A percentile compares a stretch with the other conserved stretches of the same genome.
Evolutionary conservation across 352 stramenopile genomes (phyloP).

Genomic region (Globisporangium perplexum): DNA sequence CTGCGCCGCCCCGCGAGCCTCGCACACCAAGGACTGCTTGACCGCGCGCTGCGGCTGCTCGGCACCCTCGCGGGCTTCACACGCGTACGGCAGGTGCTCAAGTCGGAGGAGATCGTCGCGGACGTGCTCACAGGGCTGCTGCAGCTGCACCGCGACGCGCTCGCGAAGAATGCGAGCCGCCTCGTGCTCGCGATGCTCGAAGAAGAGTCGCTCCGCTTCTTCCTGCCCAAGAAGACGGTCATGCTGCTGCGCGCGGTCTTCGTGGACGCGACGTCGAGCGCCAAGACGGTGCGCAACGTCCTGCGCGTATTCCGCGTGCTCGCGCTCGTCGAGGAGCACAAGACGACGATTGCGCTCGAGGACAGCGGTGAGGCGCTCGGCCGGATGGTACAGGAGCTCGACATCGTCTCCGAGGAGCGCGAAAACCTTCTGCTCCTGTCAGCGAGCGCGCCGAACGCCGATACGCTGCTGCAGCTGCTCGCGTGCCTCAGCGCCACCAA

Average conservation of each 20-base stretch:
- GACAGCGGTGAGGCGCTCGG: constrained; percentile 51
- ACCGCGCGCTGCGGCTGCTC: constrained; percentile 52
- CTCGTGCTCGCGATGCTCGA: constrained; percentile 53
- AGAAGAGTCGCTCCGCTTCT: constrained; percentile 78
- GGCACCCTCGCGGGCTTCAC: constrained; percentile 54
- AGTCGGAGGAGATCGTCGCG: constrained; percentile 67
- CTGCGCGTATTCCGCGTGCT: constrained; percentile 48
- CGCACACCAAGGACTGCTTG: constrained; percentile 42
- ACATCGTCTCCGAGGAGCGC: constrained; percentile 13
- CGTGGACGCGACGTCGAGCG: constrained; percentile 25
- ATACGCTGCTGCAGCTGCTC: constrained; percentile 36
- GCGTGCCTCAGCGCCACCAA: constrained; percentile 28
- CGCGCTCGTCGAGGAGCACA: constrained; percentile 69
- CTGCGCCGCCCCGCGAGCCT: constrained; percentile 31
- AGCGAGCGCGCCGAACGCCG: constrained; percentile 26
- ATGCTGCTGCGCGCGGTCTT: constrained; percentile 53
- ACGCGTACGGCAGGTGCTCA: constrained; percentile 46
- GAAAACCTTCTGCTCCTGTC: constrained; percentile 18
- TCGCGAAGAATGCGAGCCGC: constrained; percentile 63
- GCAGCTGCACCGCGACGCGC: constrained; percentile 39
- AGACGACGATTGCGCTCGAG: constrained; percentile 61
- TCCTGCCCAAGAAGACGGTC: constrained; percentile 75
- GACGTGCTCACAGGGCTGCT: constrained; percentile 59
- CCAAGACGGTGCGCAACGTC: constrained; percentile 64
- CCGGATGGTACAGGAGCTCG: constrained; percentile 46